Percentiles rank a stretch among this genome's conserved stretches.
These are phyloP conservation scores for Hortaea sp. DNA, from an alignment of 2,329 filamentous ascomycete species.

Conservation along the genomic window DNA sequence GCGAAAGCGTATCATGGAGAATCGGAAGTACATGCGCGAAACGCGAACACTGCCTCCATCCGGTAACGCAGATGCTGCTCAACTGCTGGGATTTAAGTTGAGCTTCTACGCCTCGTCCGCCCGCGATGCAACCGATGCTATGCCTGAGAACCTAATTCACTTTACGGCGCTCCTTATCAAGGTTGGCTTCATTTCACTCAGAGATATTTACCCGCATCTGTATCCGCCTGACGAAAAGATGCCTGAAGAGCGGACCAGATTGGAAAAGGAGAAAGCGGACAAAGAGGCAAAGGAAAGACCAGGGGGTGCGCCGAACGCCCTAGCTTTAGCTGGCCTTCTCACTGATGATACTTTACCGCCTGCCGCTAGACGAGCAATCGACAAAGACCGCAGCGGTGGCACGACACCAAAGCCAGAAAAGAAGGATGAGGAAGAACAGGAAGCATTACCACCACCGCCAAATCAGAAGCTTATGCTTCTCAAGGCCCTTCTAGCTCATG, in stretches of 20 bases:
- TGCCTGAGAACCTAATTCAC: constrained; percentile 89
- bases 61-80: constrained; percentile 85
- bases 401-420: constrained; percentile 31
- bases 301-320: constrained; percentile 65
- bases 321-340: constrained; percentile 77
- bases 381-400: constrained; percentile 36
- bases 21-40: constrained; percentile 64
- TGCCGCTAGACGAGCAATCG: constrained; percentile 33
- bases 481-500: constrained; percentile 77
- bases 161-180: constrained; percentile 89
- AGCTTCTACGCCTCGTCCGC: constrained; percentile 83
- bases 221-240: constrained; percentile 79
- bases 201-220: constrained; percentile 84
- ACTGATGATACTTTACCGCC: constrained; percentile 64
- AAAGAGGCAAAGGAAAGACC: constrained; percentile 61
- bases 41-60: constrained; percentile 74
- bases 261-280: constrained; percentile 66
- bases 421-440: constrained; percentile 37
- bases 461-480: constrained; percentile 85
- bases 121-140: constrained; percentile 61
- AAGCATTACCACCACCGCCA: constrained; percentile 56
- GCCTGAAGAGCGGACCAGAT: constrained; percentile 59
- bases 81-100: constrained; percentile 92
- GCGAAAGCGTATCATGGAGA: constrained; percentile 44
- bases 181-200: constrained; percentile 87